These are phyloP conservation scores for Blastobotrys aristatus DNA, from an alignment of 1,139 yeast genomes.

Conservation along the genomic window DNA sequence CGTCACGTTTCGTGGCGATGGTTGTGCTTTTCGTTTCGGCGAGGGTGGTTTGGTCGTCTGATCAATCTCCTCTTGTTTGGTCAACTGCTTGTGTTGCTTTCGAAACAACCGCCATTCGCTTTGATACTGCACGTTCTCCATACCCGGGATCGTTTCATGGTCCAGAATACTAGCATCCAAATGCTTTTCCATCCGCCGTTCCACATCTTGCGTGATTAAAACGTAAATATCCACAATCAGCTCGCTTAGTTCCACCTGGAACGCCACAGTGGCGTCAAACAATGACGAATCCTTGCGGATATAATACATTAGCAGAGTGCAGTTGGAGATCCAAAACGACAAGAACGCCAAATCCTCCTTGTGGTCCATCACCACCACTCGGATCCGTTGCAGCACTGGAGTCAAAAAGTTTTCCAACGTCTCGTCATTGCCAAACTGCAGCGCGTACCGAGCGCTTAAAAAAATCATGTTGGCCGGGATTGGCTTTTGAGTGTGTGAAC, in stretches of 20 bases:
- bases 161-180: slow-evolving; percentile 39
- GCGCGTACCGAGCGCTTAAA: slow-evolving; percentile 39
- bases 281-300: slow-evolving; percentile 37
- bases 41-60: slow-evolving; percentile 65
- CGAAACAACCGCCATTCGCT: slow-evolving; percentile 41
- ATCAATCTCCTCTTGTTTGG: slow-evolving; percentile 50
- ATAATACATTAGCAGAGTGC: slow-evolving; percentile 37
- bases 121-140: slow-evolving; percentile 39
- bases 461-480: slow-evolving; percentile 42
- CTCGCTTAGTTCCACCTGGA: slow-evolving; percentile 33
- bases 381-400: slow-evolving; percentile 36
- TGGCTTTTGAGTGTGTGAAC: slow-evolving; percentile 37
- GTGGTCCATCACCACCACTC: slow-evolving; percentile 30
- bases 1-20: slow-evolving; percentile 81
- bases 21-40: slow-evolving; percentile 62
- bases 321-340: slow-evolving; percentile 42
- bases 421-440: slow-evolving; percentile 35
- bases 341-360: slow-evolving; percentile 38
- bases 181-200: slow-evolving; percentile 35
- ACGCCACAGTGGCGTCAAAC: slow-evolving; percentile 28
- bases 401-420: slow-evolving; percentile 33
- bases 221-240: slow-evolving; percentile 35
- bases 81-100: slow-evolving; percentile 27
- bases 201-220: slow-evolving; percentile 36
- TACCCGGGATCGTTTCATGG: slow-evolving; percentile 42